Conservation (phyloP, 148 eudicot genomes). For the Rhododendron kiyosumense region DNA sequence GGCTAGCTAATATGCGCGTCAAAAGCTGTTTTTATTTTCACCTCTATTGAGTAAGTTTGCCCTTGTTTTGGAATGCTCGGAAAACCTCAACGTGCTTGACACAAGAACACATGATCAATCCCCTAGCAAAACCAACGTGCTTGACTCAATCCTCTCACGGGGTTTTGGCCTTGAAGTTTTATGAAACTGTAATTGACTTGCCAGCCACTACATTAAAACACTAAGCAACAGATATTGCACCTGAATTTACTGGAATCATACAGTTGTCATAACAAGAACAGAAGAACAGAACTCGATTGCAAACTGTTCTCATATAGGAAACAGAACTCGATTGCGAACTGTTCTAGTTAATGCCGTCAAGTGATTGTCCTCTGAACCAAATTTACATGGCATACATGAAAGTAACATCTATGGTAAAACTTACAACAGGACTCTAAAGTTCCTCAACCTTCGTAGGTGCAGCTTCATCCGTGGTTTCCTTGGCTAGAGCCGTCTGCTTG, state of each 20-base stretch:
- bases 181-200: too few relatives aligned
- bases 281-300: too few relatives aligned
- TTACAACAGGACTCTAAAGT: neutral
- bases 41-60: neutral
- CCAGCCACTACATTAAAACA: too few relatives aligned
- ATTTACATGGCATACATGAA: neutral
- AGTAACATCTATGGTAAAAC: neutral
- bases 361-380: neutral
- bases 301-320: too few relatives aligned
- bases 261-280: too few relatives aligned
- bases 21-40: neutral
- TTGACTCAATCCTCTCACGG: too few relatives aligned
- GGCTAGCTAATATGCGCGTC: neutral
- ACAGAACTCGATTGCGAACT: too few relatives aligned
- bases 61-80: neutral
- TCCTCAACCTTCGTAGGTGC: neutral
- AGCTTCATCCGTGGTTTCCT: neutral
- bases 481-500: conserved; percentile 14
- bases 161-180: too few relatives aligned
- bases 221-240: too few relatives aligned
- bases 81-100: neutral
- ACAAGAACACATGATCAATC: neutral
- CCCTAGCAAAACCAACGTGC: too few relatives aligned
- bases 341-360: too few relatives aligned
- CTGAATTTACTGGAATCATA: too few relatives aligned